phyloP scores from a whole-genome alignment of 257 asterid species.

The Parsonsia alboflavescens region DNA sequence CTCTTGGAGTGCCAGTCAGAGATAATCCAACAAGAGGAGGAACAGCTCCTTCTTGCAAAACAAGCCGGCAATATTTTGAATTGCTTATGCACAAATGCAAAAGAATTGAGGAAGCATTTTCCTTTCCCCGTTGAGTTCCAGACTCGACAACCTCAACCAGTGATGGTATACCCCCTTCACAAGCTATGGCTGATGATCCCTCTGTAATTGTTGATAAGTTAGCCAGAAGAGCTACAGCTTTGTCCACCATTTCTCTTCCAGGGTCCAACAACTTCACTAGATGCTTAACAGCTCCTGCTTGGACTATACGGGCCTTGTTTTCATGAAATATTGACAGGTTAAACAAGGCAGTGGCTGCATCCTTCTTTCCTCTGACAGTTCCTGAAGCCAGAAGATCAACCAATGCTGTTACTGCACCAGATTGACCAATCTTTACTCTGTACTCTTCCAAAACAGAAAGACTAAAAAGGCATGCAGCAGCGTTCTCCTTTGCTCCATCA shows the following conservation, averaged over 20 bases:
- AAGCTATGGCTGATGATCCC: conserved; percentile 85
- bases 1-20: conserved; percentile 85
- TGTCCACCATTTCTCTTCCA: conserved; percentile 68
- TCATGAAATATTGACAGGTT: conserved; percentile 84
- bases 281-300: conserved; percentile 80
- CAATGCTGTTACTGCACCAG: conserved; percentile 76
- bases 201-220: conserved; percentile 70
- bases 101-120: conserved; percentile 78
- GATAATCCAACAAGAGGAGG: conserved; percentile 94
- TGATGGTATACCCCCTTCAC: conserved; percentile 74
- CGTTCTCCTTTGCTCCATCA: conserved; percentile 71
- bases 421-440: conserved; percentile 73
- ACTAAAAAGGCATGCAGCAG: conserved; percentile 93
- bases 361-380: conserved; percentile 80
- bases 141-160: conserved; percentile 78
- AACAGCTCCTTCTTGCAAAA: conserved; percentile 95
- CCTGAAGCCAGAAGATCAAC: conserved; percentile 76
- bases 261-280: conserved; percentile 71
- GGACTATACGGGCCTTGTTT: conserved; percentile 87
- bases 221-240: conserved; percentile 89
- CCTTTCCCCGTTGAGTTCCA: conserved; percentile 90
- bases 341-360: conserved; percentile 88
- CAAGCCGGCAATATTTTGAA: conserved; percentile 59
- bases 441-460: conserved; percentile 79
- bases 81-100: conserved; percentile 77